Base-by-base conservation (phyloP, 1,139 yeast genomes). In the Blastobotrys malaysiensis region DNA sequence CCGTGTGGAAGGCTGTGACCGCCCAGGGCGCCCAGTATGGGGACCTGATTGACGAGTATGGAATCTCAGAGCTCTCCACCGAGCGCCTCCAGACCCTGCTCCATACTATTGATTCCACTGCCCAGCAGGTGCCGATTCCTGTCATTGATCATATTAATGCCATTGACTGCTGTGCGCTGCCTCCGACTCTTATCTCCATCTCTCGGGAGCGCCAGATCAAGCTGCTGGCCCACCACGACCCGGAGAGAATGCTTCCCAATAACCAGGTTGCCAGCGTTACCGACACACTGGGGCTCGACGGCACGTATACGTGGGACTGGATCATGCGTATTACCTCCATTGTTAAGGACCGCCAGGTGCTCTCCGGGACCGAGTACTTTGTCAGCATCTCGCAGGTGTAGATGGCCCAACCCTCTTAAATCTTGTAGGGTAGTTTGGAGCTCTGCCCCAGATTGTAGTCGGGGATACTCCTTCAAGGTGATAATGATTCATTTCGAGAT, bases 201-300 rank as follows among this genome's bases (percentile, higher is more conserved):
- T 60, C 69, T 13, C 61, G 63, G 39, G 56, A 59, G n/a, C 57
- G 59, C 2, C 59, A 58, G 2, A 63, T 69, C 56, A 61, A 62
- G 50, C 61, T 69, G 19, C 55, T 67, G 43, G 70, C 71, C 1
- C 70, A 68, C 51, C 70, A 67, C 46, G 72, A 69, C 50, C 64
- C 68, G 3, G 62, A 60, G 19, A 58, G 59, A 18, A 52, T 65
- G 36, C 52, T 66, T 20, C 59, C 66, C 11, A 54, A 50, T 22
- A 31, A 45, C 24, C 52, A 48, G 19, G 49, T 50, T 11, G 26
- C 46, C 26, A 14, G n/a, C 11, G 16, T 31, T 16, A 46, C 45
- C 18, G 18, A 49, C 48, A 7, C 45, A 24, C 11, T 26, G 31
- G 31, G 31, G 31, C 11, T 26, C 13, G 18, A 26, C 13, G 21